phyloP scores from a whole-genome alignment of 441 rosid genomes.

The Euphorbia celastroides region DNA sequence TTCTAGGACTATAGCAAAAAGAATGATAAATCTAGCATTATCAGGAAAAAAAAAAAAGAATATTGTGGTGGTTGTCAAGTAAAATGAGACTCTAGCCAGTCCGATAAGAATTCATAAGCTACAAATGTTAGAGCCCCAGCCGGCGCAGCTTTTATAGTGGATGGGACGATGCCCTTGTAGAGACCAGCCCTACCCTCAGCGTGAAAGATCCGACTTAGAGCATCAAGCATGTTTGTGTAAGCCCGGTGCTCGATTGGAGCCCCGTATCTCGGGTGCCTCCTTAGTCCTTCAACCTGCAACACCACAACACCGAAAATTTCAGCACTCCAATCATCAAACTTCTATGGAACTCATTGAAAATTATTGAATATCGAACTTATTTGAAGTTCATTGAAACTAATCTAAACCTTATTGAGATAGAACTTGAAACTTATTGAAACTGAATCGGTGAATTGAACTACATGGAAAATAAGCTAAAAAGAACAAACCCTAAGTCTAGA shows the following conservation, averaged over 20 bases:
- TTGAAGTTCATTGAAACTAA: too few species aligned
- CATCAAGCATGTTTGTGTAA: conserved; percentile 80
- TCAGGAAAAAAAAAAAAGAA: too few species aligned
- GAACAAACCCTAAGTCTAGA: conserved; percentile 3
- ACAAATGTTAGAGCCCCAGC: conserved; percentile 97
- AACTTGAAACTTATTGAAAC: too few species aligned
- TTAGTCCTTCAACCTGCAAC: conserved; percentile 84
- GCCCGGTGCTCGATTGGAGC: conserved; percentile 69
- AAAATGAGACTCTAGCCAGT: conserved; percentile 65
- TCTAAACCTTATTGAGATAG: too few species aligned
- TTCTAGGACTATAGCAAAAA: conserved; percentile 14
- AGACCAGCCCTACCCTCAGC: conserved; percentile 88
- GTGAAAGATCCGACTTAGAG: conserved; percentile 44
- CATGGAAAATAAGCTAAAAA: too few species aligned
- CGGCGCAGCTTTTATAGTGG: conserved; percentile 97
- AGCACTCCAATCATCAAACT: too few species aligned
- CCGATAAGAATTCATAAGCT: conserved; percentile 66
- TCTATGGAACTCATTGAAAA: not conserved
- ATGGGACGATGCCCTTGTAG: conserved; percentile 90
- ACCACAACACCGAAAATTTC: conserved; percentile 13
- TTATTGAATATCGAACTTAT: too few species aligned
- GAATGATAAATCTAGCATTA: conserved; percentile 21
- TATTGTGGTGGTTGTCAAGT: conserved; percentile 25
- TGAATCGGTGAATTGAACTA: too few species aligned
- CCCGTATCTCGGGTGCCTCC: conserved; percentile 84